phyloP scores from a whole-genome alignment of 768 basidiomycete genomes.

The Serendipita vermifera region DNA sequence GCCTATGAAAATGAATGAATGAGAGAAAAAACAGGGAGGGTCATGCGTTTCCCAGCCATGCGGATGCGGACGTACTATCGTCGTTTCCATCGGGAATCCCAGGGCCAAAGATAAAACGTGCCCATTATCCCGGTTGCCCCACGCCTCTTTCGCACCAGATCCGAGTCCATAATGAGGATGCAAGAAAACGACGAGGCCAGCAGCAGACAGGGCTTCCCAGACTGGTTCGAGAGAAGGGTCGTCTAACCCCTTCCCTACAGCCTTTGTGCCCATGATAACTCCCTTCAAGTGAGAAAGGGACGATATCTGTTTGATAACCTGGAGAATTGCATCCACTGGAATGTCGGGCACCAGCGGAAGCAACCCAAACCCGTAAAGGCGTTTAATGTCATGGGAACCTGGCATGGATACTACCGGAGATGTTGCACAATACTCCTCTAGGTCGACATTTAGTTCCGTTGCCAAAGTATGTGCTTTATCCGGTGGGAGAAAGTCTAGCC shows the following conservation, averaged over 20 bases:
- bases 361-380: conserved; percentile 73
- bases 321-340: conserved; percentile 40
- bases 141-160: conserved; percentile 40
- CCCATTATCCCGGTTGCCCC: conserved; percentile 68
- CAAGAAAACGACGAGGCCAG: conserved; percentile 64
- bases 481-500: conserved; percentile 76
- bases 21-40: not conserved
- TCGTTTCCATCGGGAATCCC: conserved; percentile 86
- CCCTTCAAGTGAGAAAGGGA: conserved; percentile 53
- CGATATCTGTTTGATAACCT: conserved; percentile 53
- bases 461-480: conserved; percentile 54
- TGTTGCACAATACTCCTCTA: conserved; percentile 66
- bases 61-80: conserved; percentile 42
- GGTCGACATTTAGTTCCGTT: conserved; percentile 56
- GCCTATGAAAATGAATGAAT: not conserved
- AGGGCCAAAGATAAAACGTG: conserved; percentile 79
- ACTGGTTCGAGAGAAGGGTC: conserved; percentile 65
- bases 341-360: conserved; percentile 67
- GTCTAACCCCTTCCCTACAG: conserved; percentile 68
- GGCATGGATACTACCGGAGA: conserved; percentile 34
- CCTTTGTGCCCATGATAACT: conserved; percentile 71
- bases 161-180: conserved; percentile 76
- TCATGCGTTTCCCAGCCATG: not conserved
- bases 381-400: conserved; percentile 30
- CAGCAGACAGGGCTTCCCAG: conserved; percentile 62